These are phyloP conservation scores for Myxozyma neotropica DNA, from an alignment of 805 yeast genomes.

Conservation along the genomic window DNA sequence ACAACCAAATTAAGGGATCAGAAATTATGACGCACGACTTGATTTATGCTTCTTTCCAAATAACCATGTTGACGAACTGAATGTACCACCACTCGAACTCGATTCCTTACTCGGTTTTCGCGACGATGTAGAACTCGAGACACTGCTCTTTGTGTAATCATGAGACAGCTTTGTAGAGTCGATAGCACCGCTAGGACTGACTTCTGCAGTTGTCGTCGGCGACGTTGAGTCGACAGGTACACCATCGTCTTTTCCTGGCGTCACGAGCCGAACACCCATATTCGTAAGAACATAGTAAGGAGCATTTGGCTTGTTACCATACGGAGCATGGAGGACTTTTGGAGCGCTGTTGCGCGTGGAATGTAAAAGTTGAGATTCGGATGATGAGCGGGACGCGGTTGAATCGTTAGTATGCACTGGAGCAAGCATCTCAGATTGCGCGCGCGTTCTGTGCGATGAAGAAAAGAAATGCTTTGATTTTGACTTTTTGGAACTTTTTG, in stretches of 20 bases:
- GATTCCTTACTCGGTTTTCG: neutral
- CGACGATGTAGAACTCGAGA: constrained; percentile 1
- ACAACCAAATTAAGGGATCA: neutral
- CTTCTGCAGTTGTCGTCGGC: no score
- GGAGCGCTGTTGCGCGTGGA: neutral
- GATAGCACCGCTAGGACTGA: no score
- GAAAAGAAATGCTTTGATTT: neutral
- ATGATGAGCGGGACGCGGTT: constrained; percentile 1
- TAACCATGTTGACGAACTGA: neutral
- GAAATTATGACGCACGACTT: neutral
- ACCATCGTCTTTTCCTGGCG: constrained; percentile 13
- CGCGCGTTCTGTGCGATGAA: neutral
- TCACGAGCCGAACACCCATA: constrained; percentile 22
- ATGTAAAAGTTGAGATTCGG: constrained; percentile 3
- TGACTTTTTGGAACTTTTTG: neutral
- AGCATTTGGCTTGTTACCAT: constrained; percentile 15
- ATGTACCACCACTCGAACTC: neutral
- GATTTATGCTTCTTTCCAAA: constrained; percentile 6
- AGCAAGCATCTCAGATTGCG: constrained; percentile 6
- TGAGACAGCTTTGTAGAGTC: neutral
- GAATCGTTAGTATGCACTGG: neutral
- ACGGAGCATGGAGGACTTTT: constrained; percentile 15
- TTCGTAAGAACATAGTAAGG: constrained; percentile 28
- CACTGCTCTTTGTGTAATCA: neutral
- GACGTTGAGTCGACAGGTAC: neutral